Evolutionary conservation across 371 early-diverging fungal genomes (phyloP), one percentile per base, ranked within the genome.

Genomic region (Mucor piriformis): DNA sequence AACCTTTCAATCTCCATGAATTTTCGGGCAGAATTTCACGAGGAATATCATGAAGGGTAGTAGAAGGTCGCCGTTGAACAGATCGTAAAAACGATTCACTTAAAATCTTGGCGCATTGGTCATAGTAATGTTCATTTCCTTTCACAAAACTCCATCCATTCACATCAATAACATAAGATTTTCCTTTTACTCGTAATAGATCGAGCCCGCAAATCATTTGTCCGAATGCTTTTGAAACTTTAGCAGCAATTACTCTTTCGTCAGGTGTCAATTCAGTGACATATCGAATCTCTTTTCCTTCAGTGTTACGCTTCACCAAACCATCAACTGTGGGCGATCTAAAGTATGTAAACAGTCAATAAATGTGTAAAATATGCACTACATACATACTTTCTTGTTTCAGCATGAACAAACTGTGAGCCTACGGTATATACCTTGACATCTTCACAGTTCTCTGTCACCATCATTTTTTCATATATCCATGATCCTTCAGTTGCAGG

Each of bases 111-210:
- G 96, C 90, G 38, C 95, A 94, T 34, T 85, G 83, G 64, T 93
- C 94, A 69, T 96, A 97, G 69, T 99, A 99, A 21, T 88, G 82
- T 23, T 91, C 89, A 66, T 92, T 95, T 57, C 96, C 96, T 75
- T 99, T 99, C 54, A 99, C 99, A 81, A 99, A 99, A 34, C 95
- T 95, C 99, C 99, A 99, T 13, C 99, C 99, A 63, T 99, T 99
- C 46, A 99, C 98, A 70, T 99, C 99, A 66, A 99, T 97, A 12
- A 98, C 96, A 73, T 90, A 93, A 6, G 96, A 94, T 63, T 84
- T 80, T 13, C 95, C 95, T 42, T 74, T 72, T 2, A 87, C 87
- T 10, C 99, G 86, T 50, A 99, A 73, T 24, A 98, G 71, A 75
- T 99, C 99, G 58, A 98, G 91, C 0, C 99, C 99, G 69, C 99